Evolutionary conservation across 176 grass and related monocot species (phyloP), one percentile per base, ranked within the genome.

Genomic region (Areca catechu): DNA sequence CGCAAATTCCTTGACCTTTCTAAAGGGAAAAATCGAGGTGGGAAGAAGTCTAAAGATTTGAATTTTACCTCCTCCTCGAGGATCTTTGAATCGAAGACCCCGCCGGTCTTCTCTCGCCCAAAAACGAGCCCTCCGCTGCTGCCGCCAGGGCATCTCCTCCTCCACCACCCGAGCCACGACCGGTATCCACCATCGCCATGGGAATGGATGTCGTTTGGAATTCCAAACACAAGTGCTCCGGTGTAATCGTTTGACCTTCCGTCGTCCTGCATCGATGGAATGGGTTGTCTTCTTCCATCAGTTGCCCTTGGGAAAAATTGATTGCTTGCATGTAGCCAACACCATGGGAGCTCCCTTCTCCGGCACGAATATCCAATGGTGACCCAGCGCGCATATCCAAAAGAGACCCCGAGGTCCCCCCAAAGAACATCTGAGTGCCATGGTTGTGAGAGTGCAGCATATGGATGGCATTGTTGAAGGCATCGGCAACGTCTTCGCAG

Each of bases 51-150:
- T 22, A 17, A 68, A 19, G 21, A 19, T 65, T 65, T 37, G 48
- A 53, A 63, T 62, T 70, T 0, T 61, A 76, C 73, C 78, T 76
- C 48, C 73, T 82, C 52, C 67, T 82, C 9, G 43, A 60, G 16
- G 67, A 59, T 54, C 66, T 75, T 65, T 71, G 72, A 53, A 30
- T 16, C 17, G 67, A 60, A 22, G 76, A 59, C 34, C 28, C 62
- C 7, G 54, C 37, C 5, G 52, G 59, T 69, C 65, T 34, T 48
- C 49, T 54, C 12, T 5, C 16, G 22, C 25, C 30, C 19, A 56
- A 56, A 7, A 56, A 62, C 1, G 59, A 62, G 19, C 53, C 22
- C 43, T 67, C 54, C 1, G n/a, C 15, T 16, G 18, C 54, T 16
- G 22, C 4, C 30, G 18, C 4, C 30, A 15, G 60, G 22, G 43